Evolutionary conservation across 192 early-diverging fungal genomes (phyloP).

Genomic region (Helicostylum pulchrum): DNA sequence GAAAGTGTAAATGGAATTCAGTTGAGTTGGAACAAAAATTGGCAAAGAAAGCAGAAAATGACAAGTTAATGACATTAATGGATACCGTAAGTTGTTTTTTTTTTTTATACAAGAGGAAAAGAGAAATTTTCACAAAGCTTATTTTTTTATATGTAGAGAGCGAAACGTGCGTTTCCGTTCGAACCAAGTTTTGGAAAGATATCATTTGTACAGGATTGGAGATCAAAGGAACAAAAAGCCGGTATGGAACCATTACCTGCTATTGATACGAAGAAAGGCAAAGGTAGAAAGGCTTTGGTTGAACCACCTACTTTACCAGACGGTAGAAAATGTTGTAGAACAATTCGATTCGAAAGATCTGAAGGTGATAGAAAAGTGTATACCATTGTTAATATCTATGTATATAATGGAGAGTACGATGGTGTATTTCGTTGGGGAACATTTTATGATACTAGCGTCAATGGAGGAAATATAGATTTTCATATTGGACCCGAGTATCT

Average conservation of each 20-base stretch:
- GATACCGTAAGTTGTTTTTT: slow-evolving; percentile 48
- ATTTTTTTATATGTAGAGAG: slow-evolving; percentile 5
- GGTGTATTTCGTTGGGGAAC: slow-evolving; percentile 69
- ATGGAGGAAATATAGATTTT: slow-evolving; percentile 58
- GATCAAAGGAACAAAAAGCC: slow-evolving; percentile 53
- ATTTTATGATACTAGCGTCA: slow-evolving; percentile 57
- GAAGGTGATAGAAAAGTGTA: slow-evolving; percentile 53
- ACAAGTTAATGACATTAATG: slow-evolving; percentile 68
- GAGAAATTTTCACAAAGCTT: no score
- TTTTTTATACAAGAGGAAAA: neutral
- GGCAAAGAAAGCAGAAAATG: slow-evolving; percentile 64
- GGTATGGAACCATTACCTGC: slow-evolving; percentile 50
- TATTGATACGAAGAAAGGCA: slow-evolving; percentile 46
- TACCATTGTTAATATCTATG: slow-evolving; percentile 61
- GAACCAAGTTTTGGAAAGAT: slow-evolving; percentile 69
- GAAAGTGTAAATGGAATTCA: slow-evolving; percentile 69
- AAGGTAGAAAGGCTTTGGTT: slow-evolving; percentile 25
- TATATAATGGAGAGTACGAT: slow-evolving; percentile 52
- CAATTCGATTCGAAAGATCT: slow-evolving; percentile 63
- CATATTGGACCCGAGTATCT: slow-evolving; percentile 36
- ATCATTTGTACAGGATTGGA: slow-evolving; percentile 68
- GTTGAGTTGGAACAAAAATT: slow-evolving; percentile 65
- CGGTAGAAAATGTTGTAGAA: slow-evolving; percentile 63
- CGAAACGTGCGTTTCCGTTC: slow-evolving; percentile 51
- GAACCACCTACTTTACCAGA: slow-evolving; percentile 48